phyloP scores from a whole-genome alignment of 306 rosid species.

The Prosopis cineraria region DNA sequence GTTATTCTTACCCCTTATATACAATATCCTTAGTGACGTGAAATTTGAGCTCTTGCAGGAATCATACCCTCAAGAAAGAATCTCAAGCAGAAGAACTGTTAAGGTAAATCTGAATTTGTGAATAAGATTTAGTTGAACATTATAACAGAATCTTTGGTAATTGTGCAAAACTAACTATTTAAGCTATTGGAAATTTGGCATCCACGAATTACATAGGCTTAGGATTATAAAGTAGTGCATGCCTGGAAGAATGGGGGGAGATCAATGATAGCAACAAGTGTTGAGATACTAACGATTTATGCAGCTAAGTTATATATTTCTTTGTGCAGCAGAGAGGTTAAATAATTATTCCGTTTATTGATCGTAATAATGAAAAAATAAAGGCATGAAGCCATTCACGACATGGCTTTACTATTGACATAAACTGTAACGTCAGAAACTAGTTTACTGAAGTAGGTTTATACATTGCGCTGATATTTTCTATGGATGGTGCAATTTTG shows the following conservation, averaged over 20 bases:
- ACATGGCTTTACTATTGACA: constrained; percentile 7
- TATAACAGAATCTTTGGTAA: constrained; percentile 13
- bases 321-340: background rate
- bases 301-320: background rate
- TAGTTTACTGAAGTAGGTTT: background rate
- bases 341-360: background rate
- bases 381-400: background rate
- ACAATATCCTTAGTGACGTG: constrained; percentile 1
- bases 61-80: constrained; percentile 44
- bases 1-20: background rate
- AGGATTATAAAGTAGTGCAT: background rate
- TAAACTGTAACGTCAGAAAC: background rate
- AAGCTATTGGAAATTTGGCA: background rate
- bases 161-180: background rate
- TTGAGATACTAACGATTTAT: background rate
- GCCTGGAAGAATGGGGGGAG: background rate
- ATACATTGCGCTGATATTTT: background rate
- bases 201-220: background rate
- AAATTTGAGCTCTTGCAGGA: constrained; percentile 57
- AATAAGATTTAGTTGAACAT: background rate
- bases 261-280: background rate
- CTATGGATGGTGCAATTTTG: background rate
- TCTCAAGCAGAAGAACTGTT: constrained; percentile 72
- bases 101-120: constrained; percentile 56
- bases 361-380: background rate